A percentile compares a stretch with the other conserved stretches of the same genome.
Conservation (phyloP, 2,329 filamentous ascomycete genomes). For the Ceratocystis albifundus region DNA sequence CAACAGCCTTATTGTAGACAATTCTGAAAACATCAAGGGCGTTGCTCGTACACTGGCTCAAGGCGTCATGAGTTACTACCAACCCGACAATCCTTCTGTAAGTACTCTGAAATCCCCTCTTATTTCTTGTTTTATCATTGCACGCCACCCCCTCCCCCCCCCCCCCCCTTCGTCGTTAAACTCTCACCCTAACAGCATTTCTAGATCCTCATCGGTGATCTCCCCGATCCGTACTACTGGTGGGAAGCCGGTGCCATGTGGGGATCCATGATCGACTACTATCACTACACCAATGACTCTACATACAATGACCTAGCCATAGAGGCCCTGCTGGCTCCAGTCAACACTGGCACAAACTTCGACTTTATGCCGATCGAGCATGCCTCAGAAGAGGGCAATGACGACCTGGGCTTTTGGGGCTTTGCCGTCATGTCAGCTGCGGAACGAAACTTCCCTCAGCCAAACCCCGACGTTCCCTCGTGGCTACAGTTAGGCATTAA, state of each 20-base stretch:
- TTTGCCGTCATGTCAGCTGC: slow-evolving; percentile 56
- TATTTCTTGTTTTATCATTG: background rate
- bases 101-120: background rate
- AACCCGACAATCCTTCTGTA: slow-evolving; percentile 38
- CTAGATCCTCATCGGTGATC: slow-evolving; percentile 38
- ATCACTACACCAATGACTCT: slow-evolving; percentile 51
- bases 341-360: slow-evolving; percentile 44
- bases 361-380: slow-evolving; percentile 51
- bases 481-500: slow-evolving; percentile 59
- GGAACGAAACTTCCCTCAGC: slow-evolving; percentile 55
- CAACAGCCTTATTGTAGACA: slow-evolving; percentile 13
- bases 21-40: slow-evolving; percentile 42
- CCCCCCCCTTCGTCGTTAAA: background rate
- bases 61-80: slow-evolving; percentile 53
- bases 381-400: slow-evolving; percentile 54
- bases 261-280: slow-evolving; percentile 60
- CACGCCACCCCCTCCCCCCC: too few species aligned
- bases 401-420: slow-evolving; percentile 65
- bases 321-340: slow-evolving; percentile 45
- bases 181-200: background rate
- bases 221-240: slow-evolving; percentile 58
- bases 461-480: slow-evolving; percentile 43
- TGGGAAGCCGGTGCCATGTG: slow-evolving; percentile 55
- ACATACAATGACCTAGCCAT: slow-evolving; percentile 50
- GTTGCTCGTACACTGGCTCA: slow-evolving; percentile 50